A percentile compares a stretch with the other conserved stretches of the same genome.
Evolutionary conservation across 202 grass and related monocot genomes (phyloP).

Genomic region (Setaria italica): DNA sequence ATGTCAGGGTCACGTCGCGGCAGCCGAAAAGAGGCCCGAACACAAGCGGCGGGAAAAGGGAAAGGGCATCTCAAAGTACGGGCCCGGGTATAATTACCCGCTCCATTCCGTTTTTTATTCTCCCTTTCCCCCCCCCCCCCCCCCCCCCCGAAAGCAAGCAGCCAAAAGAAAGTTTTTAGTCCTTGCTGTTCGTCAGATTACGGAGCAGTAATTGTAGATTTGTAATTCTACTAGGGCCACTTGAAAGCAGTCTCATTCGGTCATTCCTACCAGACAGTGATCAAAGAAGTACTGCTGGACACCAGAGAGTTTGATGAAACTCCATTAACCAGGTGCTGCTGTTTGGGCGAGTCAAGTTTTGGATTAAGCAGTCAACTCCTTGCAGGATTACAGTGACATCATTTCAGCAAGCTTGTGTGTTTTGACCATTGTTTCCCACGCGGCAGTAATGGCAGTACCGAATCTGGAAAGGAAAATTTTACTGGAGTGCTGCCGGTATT

Average conservation of each 20-base stretch:
- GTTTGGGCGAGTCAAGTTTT: not conserved
- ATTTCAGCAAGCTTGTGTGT: not conserved
- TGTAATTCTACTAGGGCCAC: not conserved
- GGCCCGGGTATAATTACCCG: constrained; percentile 53
- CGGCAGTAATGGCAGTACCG: not conserved
- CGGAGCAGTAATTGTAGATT: not conserved
- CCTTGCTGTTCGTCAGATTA: not conserved
- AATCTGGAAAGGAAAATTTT: not conserved
- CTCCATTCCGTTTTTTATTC: no score
- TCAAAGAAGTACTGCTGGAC: no score
- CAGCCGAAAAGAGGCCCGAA: constrained; percentile 35
- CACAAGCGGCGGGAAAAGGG: constrained; percentile 53
- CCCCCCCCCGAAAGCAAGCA: not conserved
- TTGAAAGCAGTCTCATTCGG: not conserved
- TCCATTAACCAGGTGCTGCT: not conserved
- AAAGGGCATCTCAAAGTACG: constrained; percentile 59
- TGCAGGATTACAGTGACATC: not conserved
- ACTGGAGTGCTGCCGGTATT: not conserved
- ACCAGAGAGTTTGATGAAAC: not conserved
- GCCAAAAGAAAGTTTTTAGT: not conserved
- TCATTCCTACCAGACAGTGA: no score
- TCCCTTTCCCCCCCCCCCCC: no score
- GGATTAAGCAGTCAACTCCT: not conserved
- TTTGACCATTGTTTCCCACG: not conserved
- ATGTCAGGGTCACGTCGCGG: not conserved